Conservation (phyloP, 2,329 filamentous ascomycete species). For the Nothomitra cinnamomea region DNA sequence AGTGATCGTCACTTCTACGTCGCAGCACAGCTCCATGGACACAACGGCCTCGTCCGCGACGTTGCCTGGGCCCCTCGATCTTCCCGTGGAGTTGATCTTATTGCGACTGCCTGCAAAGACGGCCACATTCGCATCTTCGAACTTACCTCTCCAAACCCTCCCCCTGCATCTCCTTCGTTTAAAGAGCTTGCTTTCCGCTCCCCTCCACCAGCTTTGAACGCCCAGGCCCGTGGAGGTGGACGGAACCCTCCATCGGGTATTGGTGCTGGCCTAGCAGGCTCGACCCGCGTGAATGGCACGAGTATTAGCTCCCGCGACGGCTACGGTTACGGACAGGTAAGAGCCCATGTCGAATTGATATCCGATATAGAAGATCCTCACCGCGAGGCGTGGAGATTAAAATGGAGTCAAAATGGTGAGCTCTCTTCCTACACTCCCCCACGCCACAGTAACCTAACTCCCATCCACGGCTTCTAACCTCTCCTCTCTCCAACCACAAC, state of each 20-base stretch:
- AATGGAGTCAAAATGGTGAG: conserved; percentile 1
- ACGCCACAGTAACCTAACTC: too few relatives aligned
- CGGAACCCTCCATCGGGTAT: conserved; percentile 32
- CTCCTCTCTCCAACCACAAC: background rate
- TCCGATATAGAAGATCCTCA: conserved; percentile 1
- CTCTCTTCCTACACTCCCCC: background rate
- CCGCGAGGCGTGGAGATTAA: conserved; percentile 2
- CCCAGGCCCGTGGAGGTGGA: conserved; percentile 12
- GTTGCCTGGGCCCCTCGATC: conserved; percentile 87
- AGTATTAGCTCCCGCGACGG: conserved; percentile 13
- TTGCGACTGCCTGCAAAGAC: conserved; percentile 87
- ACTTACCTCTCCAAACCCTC: conserved; percentile 36
- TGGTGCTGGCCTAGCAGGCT: conserved; percentile 32
- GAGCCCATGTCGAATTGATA: background rate
- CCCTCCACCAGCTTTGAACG: conserved; percentile 12
- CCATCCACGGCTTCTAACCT: background rate
- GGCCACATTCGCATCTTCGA: conserved; percentile 81
- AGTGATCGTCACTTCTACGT: conserved; percentile 66
- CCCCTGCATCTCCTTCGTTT: conserved; percentile 16
- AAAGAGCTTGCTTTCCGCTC: conserved; percentile 15
- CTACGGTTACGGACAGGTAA: conserved; percentile 16
- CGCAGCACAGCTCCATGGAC: conserved; percentile 56
- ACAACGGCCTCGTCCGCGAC: conserved; percentile 66
- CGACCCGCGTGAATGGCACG: conserved; percentile 14
- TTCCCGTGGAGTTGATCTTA: conserved; percentile 73